Base-by-base conservation (phyloP, 805 yeast species). In the Zygotorulaspora florentina region DNA sequence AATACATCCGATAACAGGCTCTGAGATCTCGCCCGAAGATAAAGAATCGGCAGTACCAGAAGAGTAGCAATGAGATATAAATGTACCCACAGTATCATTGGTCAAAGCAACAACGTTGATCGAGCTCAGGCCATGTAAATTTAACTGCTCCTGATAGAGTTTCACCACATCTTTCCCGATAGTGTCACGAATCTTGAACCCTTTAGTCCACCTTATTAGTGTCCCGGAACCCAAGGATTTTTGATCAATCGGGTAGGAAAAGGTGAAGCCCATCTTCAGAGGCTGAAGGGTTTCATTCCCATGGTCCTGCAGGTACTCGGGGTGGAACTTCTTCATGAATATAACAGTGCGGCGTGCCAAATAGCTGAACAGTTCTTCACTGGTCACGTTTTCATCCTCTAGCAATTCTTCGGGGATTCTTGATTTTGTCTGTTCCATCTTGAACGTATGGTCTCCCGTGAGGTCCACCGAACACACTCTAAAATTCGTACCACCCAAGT, bases 161-260 rank as follows among this genome's bases (percentile, higher is more conserved):
- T 70, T 71, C 42, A 87, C 93, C 36, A 93, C 85, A 63, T 91
- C 97, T 60, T 82, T 72, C 44, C 87, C 95, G 29, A 91, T 85
- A 34, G 87, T 82, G 56, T 91, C 98, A 25, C 77, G 77, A 55
- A 93, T 83, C 58, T 86, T 81, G 67, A 86, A 91, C 29, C 98
- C 98, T 68, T 91, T 91, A 15, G 98, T 89, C 99, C 99, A 91
- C 66, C 98, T 83, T 41, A 91, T 77, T 52, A 93, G 75, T 8
- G 78, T 79, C 51, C 99, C 98, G 7, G 80, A 71, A 61, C 81
- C 77, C 55, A 93, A 70, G 2, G 89, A 84, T 18, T 85, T 80
- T 69, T 91, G 99, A 51, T 83, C 77, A 26, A 89, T 88, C 2
- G 99, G 99, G 75, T 90, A 91, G 10, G 93, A 82, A 62, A 91